Base-by-base conservation (phyloP, 2,329 filamentous ascomycete species). In the Dothideomycetes sp. region DNA sequence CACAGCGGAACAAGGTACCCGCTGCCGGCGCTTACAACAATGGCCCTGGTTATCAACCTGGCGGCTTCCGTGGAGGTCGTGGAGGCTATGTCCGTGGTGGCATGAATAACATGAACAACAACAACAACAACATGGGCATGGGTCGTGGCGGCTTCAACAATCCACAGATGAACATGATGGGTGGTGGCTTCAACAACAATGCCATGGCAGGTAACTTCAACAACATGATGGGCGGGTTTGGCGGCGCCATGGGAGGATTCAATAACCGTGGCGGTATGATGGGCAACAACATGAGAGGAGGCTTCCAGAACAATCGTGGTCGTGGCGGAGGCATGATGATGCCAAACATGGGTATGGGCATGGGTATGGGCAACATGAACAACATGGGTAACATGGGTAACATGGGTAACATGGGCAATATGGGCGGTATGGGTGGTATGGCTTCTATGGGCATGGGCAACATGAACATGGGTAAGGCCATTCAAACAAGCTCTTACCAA, bases 211-310 rank as follows among this genome's bases (percentile, higher is more conserved):
- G 62, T 50, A 57, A 55, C 29, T 57, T 59, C 35, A 55, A 62
- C 39, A 64, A 61, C 24, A 39, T 44, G 41, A 60, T 57, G 47
- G 62, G 60, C 2, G 70, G 69, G 46, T 68, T 68, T 49, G 49
- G 48, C 31, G 45, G 49, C n/a, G 64, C 61, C 4, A 69, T 71
- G 64, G 64, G 63, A 7, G 69, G 70, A 28, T 74, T 75, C 54
- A 67, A 62, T 52, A 69, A 65, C 57, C 67, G 71, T 50, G 74
- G 73, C 19, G 66, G 67, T 22, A 74, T 68, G 58, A 73, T 75
- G 62, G 64, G 67, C 39, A 63, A 63, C 20, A 63, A 61, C 33
- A 73, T 71, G 65, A 64, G 69, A 30, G 42, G 42, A 16, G 42
- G 42, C 11, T 45, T 47, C 41, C 37, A 37, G 30, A 28, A 27